Conservation (phyloP, 331 rosid genomes). For the Cucumis variabilis region DNA sequence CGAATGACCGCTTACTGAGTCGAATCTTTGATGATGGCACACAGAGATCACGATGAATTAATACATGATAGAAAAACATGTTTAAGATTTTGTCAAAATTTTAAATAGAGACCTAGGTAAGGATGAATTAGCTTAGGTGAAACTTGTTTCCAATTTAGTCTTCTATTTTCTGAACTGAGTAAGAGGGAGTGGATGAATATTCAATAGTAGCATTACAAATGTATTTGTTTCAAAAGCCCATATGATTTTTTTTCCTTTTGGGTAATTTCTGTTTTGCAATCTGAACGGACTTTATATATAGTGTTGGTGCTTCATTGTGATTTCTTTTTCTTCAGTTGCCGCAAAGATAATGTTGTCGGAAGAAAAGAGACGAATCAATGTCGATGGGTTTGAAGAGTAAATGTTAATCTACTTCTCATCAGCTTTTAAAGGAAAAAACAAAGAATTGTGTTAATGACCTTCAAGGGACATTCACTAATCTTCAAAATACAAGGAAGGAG, state of each 20-base stretch:
- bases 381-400: constrained; percentile 82
- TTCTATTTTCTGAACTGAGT: not conserved
- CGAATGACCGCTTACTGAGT: not conserved
- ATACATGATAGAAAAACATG: not conserved
- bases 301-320: not conserved
- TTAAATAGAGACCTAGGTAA: constrained; percentile 15
- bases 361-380: constrained; percentile 43
- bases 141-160: not conserved
- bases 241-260: not conserved
- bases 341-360: not conserved
- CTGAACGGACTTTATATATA: not conserved
- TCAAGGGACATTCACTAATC: constrained; percentile 76
- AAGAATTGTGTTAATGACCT: constrained; percentile 92
- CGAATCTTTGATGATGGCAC: not conserved
- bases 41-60: not conserved
- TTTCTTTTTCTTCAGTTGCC: constrained; percentile 5
- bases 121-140: not conserved
- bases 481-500: constrained; percentile 96
- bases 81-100: no score
- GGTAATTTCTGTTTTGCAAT: not conserved
- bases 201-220: not conserved
- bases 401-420: constrained; percentile 90
- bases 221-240: not conserved
- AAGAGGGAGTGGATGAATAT: not conserved
- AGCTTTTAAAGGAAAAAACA: constrained; percentile 87